phyloP scores from a whole-genome alignment of 2,329 filamentous ascomycete genomes.

The Blastomyces gilchristii region DNA sequence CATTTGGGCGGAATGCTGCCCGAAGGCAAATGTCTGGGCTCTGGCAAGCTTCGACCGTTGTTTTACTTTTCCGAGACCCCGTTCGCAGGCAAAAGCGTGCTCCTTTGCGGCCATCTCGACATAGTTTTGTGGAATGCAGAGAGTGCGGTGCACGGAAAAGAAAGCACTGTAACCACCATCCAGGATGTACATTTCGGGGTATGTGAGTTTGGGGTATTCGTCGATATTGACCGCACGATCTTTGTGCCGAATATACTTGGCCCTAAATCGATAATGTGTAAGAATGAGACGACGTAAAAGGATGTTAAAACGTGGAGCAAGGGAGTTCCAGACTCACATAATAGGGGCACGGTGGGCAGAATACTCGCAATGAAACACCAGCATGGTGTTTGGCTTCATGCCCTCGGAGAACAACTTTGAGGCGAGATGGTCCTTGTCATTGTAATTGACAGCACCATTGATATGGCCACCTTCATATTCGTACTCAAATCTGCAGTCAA shows the following conservation, averaged over 20 bases:
- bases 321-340: slow-evolving; percentile 47
- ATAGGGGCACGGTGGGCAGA: slow-evolving; percentile 91
- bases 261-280: slow-evolving; percentile 37
- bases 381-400: slow-evolving; percentile 60
- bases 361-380: slow-evolving; percentile 97
- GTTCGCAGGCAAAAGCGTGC: slow-evolving; percentile 86
- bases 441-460: slow-evolving; percentile 85
- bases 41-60: slow-evolving; percentile 75
- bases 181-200: slow-evolving; percentile 93
- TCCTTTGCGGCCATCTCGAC: slow-evolving; percentile 92
- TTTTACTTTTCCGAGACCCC: slow-evolving; percentile 86
- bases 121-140: slow-evolving; percentile 91
- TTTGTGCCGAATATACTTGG: slow-evolving; percentile 78
- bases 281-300: not conserved
- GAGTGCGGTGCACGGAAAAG: slow-evolving; percentile 64
- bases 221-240: slow-evolving; percentile 80
- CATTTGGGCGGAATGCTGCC: slow-evolving; percentile 53
- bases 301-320: not conserved
- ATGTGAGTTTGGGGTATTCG: slow-evolving; percentile 78
- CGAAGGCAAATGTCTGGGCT: slow-evolving; percentile 92
- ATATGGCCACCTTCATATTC: slow-evolving; percentile 97
- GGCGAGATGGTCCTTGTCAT: slow-evolving; percentile 83
- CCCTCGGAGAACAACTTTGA: slow-evolving; percentile 61
- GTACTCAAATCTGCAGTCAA: slow-evolving; percentile 98
- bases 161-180: slow-evolving; percentile 95